Evolutionary conservation across 2,329 filamentous ascomycete genomes (phyloP).

Genomic region (Chaetomiaceae sp.): DNA sequence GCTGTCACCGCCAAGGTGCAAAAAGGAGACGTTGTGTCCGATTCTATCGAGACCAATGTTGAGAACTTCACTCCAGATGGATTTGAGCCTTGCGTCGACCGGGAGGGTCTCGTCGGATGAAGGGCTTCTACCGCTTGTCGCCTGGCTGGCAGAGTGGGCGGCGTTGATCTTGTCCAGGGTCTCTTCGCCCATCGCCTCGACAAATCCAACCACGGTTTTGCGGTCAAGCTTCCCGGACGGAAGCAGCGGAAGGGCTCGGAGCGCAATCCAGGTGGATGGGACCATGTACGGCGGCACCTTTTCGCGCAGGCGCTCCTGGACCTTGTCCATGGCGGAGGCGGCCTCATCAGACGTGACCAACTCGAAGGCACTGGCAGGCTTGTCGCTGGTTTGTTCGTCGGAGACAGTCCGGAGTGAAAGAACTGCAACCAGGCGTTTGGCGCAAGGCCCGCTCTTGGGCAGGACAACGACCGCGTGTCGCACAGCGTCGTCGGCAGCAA

Average conservation of each 20-base stretch:
- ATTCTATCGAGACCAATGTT: constrained; percentile 31
- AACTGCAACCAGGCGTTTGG: constrained; percentile 22
- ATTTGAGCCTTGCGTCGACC: constrained; percentile 13
- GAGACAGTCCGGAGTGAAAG: constrained; percentile 13
- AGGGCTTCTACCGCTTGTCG: neutral
- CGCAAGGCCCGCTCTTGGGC: constrained; percentile 22
- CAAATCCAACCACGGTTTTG: constrained; percentile 29
- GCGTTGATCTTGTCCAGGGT: constrained; percentile 35
- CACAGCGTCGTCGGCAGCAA: constrained; percentile 33
- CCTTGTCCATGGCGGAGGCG: neutral
- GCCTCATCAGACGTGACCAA: constrained; percentile 12
- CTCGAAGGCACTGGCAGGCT: constrained; percentile 1
- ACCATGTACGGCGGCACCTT: constrained; percentile 37
- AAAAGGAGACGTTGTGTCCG: constrained; percentile 33
- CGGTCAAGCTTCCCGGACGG: constrained; percentile 33
- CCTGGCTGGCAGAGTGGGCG: neutral
- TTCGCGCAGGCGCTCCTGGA: constrained; percentile 27
- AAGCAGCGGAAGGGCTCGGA: constrained; percentile 28
- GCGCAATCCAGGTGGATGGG: constrained; percentile 30
- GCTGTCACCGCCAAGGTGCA: constrained; percentile 41
- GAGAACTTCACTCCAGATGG: constrained; percentile 40
- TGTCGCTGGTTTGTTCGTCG: neutral
- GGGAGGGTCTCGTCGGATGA: neutral
- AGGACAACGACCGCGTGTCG: constrained; percentile 46
- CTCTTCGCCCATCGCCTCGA: constrained; percentile 5